Conservation (phyloP, 495 filamentous ascomycete species). For the Glarea lozoyensis region DNA sequence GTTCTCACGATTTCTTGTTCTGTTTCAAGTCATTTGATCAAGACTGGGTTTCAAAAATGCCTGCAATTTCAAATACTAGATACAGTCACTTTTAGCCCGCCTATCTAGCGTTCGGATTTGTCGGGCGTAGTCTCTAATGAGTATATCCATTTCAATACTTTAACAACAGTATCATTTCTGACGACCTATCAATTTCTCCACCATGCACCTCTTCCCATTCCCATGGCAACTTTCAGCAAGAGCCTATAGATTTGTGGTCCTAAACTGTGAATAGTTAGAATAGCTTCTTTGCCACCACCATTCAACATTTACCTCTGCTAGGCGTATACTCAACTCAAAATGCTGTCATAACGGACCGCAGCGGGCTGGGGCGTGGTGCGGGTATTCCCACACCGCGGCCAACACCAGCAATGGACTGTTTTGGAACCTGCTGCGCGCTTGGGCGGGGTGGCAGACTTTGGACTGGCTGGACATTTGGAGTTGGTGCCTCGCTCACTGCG, state of each 20-base stretch:
- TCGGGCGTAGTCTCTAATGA: not conserved
- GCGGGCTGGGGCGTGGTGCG: conserved; percentile 38
- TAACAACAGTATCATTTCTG: not conserved
- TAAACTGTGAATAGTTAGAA: not conserved
- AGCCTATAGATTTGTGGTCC: not conserved
- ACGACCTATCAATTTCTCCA: conserved; percentile 12
- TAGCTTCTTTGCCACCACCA: not conserved
- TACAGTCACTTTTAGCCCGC: too few relatives aligned
- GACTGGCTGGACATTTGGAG: conserved; percentile 56
- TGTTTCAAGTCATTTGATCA: too few relatives aligned
- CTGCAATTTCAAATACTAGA: too few relatives aligned
- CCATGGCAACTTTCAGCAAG: not conserved
- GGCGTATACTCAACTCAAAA: conserved; percentile 34
- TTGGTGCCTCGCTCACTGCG: conserved; percentile 78
- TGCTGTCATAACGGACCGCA: conserved; percentile 50
- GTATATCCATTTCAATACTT: not conserved
- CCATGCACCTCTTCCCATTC: conserved; percentile 1
- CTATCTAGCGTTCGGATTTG: not conserved
- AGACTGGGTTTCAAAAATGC: too few relatives aligned
- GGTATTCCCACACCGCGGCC: conserved; percentile 18
- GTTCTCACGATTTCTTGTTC: too few relatives aligned
- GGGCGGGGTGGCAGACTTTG: conserved; percentile 27
- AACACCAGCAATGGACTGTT: conserved; percentile 27
- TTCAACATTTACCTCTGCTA: conserved; percentile 8
- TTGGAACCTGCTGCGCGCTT: conserved; percentile 29